Base-by-base conservation (phyloP, 139 green algal species). In the Ulvella scutata region DNA sequence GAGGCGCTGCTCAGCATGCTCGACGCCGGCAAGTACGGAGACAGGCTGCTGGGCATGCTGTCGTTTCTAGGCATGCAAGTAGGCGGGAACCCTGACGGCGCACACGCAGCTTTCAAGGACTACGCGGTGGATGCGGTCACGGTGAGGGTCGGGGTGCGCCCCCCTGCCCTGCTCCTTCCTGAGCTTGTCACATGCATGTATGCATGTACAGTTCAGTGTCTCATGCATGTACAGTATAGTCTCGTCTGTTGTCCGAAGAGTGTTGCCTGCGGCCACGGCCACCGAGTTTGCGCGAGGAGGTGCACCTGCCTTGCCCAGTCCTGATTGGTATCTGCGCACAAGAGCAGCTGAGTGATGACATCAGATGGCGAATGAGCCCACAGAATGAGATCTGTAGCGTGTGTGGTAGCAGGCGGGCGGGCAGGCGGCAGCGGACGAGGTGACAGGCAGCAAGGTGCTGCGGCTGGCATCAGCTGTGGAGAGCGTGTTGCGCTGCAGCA, bases 81-180 rank as follows among this genome's bases (percentile, higher is more conserved):
- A 2, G 36, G 43, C 0, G 85, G 83, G 20, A n/a, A 74, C 61
- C 82, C 85, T 0, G 61, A 72, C 1, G 88, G 83, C 7, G n/a
- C 80, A 3, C 88, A 93, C 73, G 86, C 83, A 2, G 79, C 79
- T 0, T 91, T 94, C 77, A 88, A 87, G 37, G 37, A 79, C 2
- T 78, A 79, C 34, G 79, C 80, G 13, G 82, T 87, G 34, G 89
- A 94, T 72, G 87, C 88, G 2, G 82, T 86, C 0, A 88, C 83
- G 2, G 38, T 91, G 3, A 43, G 74, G 3, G n/a, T n/a, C n/a
- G n/a, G n/a, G n/a, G n/a, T n/a, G n/a, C n/a, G n/a, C n/a, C n/a
- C n/a, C n/a, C n/a, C n/a, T n/a, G n/a, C n/a, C n/a, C n/a, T n/a
- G n/a, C n/a, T n/a, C n/a, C n/a, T n/a, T n/a, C n/a, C n/a, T n/a